Conservation (phyloP, 441 rosid genomes). For the Hura crepitans region DNA sequence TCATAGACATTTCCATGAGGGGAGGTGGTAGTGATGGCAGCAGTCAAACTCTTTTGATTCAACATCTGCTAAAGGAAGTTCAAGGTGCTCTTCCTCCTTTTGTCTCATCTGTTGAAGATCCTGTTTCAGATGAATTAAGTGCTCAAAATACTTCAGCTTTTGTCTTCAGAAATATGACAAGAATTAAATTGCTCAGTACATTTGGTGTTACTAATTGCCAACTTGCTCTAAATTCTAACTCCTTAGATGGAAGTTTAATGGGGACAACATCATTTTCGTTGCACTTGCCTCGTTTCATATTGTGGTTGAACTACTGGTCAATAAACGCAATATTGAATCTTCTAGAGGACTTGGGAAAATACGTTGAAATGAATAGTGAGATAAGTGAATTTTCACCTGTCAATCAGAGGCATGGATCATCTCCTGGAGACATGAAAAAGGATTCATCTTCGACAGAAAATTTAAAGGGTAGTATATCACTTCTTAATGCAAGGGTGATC, state of each 20-base stretch:
- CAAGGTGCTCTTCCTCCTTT: conserved; percentile 63
- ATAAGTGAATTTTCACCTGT: conserved; percentile 23
- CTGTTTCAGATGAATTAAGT: conserved; percentile 30
- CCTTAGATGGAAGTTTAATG: conserved; percentile 40
- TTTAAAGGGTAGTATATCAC: conserved; percentile 51
- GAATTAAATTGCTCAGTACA: conserved; percentile 59
- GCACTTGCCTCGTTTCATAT: conserved; percentile 58
- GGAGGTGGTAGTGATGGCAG: conserved; percentile 26
- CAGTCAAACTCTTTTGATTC: conserved; percentile 34
- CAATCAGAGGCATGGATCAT: conserved; percentile 27
- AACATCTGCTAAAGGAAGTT: conserved; percentile 60
- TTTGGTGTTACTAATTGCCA: conserved; percentile 54
- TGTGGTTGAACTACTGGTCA: conserved; percentile 69
- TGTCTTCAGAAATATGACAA: conserved; percentile 41
- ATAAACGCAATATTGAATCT: conserved; percentile 53
- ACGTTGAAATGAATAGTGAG: conserved; percentile 33
- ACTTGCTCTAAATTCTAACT: conserved; percentile 37
- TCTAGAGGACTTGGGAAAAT: conserved; percentile 44
- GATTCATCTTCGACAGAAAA: conserved; percentile 42
- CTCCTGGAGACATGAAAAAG: conserved; percentile 31
- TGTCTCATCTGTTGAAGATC: conserved; percentile 35
- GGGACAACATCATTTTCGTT: conserved; percentile 55
- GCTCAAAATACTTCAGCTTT: conserved; percentile 37
- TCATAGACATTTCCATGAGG: conserved; percentile 24
- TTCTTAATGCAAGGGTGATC: conserved; percentile 67